These are phyloP conservation scores for Cyathus striatus DNA, from an alignment of 768 basidiomycete species.

Conservation along the genomic window DNA sequence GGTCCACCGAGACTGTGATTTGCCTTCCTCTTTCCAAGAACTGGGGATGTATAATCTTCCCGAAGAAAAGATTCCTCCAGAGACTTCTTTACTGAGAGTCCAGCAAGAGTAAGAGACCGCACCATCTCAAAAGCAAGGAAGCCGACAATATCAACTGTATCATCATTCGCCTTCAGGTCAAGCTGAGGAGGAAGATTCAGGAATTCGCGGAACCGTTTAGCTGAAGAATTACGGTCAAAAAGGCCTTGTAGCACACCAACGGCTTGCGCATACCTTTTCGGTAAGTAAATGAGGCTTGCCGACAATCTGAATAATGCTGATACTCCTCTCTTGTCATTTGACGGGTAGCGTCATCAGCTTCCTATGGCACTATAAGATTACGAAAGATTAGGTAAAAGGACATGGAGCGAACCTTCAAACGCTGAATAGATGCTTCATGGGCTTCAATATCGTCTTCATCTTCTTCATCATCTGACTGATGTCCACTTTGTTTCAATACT, in stretches of 20 bases:
- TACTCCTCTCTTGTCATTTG: conserved; percentile 98
- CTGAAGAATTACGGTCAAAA: conserved; percentile 29
- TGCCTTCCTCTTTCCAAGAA: conserved; percentile 68
- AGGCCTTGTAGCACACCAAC: neutral
- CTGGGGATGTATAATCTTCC: conserved; percentile 61
- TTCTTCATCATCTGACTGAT: conserved; percentile 91
- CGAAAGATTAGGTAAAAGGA: neutral
- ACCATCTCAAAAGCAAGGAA: conserved; percentile 98
- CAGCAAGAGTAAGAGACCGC: conserved; percentile 84
- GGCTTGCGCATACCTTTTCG: conserved; percentile 65
- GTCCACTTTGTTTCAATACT: conserved; percentile 66
- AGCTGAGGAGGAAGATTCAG: conserved; percentile 83
- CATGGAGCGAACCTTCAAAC: conserved; percentile 56
- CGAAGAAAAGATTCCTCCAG: conserved; percentile 67
- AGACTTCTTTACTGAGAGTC: conserved; percentile 76
- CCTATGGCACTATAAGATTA: conserved; percentile 36
- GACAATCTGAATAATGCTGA: conserved; percentile 93
- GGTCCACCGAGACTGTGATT: conserved; percentile 33
- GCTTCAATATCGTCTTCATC: conserved; percentile 96
- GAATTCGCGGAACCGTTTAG: conserved; percentile 93
- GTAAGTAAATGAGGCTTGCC: conserved; percentile 95
- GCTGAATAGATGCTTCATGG: conserved; percentile 87
- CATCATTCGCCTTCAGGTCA: conserved; percentile 87
- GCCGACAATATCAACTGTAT: conserved; percentile 94
- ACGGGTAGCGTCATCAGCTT: conserved; percentile 91